Conservation (phyloP, 805 yeast species). For the Kodamaea kaohsiungensis region DNA sequence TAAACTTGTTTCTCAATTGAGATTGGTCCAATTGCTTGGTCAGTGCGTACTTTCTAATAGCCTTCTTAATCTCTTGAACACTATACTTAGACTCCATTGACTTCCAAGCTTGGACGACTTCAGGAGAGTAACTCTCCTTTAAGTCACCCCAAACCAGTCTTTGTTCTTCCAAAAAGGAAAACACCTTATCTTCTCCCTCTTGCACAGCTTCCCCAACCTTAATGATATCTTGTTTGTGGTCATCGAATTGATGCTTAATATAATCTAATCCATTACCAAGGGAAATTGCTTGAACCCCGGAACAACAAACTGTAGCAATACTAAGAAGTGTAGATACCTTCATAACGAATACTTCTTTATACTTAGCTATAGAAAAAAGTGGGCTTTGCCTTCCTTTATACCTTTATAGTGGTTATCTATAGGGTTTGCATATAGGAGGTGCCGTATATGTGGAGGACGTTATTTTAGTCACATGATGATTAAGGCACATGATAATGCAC, state of each 20-base stretch:
- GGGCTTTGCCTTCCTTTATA: background rate
- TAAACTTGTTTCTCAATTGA: conserved; percentile 13
- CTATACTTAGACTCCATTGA: conserved; percentile 4
- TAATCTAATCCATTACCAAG: conserved; percentile 4
- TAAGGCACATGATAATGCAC: no score
- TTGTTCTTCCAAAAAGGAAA: conserved; percentile 4
- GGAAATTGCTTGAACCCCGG: conserved; percentile 6
- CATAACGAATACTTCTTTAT: background rate
- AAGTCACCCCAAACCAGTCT: conserved; percentile 7
- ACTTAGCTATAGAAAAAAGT: background rate
- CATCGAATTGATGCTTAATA: conserved; percentile 2
- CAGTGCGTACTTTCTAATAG: conserved; percentile 6
- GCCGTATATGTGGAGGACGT: background rate
- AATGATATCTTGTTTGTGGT: conserved; percentile 1
- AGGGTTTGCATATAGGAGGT: background rate
- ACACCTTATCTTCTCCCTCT: background rate
- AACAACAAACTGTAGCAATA: conserved; percentile 2
- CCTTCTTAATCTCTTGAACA: conserved; percentile 4
- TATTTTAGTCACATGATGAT: background rate
- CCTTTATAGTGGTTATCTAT: background rate
- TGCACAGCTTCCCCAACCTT: background rate
- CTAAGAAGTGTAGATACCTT: conserved; percentile 2
- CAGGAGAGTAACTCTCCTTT: conserved; percentile 5
- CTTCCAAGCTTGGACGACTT: conserved; percentile 8
- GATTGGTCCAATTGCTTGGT: conserved; percentile 5